Evolutionary conservation across 2,329 filamentous ascomycete genomes (phyloP).

Genomic region (Pezicula neosporulosa): DNA sequence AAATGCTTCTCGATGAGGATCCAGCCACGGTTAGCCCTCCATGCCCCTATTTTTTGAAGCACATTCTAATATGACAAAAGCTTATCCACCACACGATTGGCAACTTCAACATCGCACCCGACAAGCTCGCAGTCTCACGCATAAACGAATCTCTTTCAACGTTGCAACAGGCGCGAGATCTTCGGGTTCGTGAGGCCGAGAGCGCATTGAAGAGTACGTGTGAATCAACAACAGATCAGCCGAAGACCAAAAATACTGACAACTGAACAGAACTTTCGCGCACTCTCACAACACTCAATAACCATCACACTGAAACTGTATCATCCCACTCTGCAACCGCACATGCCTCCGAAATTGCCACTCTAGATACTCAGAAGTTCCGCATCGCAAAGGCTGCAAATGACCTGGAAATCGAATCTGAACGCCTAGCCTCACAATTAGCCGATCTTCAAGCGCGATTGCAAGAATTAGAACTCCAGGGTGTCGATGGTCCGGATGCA

Average conservation of each 20-base stretch:
- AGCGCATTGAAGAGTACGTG: slow-evolving; percentile 55
- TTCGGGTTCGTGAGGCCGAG: slow-evolving; percentile 70
- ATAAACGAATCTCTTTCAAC: slow-evolving; percentile 80
- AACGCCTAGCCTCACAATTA: slow-evolving; percentile 77
- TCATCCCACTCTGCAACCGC: slow-evolving; percentile 70
- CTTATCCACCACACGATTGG: slow-evolving; percentile 87
- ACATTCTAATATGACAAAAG: slow-evolving; percentile 38
- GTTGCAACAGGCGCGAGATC: slow-evolving; percentile 78
- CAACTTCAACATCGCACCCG: slow-evolving; percentile 92
- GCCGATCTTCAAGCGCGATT: slow-evolving; percentile 72
- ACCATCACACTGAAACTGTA: slow-evolving; percentile 75
- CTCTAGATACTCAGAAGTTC: slow-evolving; percentile 91
- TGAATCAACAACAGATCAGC: slow-evolving; percentile 19
- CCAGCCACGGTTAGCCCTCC: slow-evolving; percentile 67
- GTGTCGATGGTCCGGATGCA: slow-evolving; percentile 65
- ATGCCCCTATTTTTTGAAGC: neutral
- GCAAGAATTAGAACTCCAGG: slow-evolving; percentile 82
- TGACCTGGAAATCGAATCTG: slow-evolving; percentile 91
- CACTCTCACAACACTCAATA: slow-evolving; percentile 68
- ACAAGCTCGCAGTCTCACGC: slow-evolving; percentile 79
- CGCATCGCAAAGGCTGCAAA: slow-evolving; percentile 86
- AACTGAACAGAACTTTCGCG: slow-evolving; percentile 59
- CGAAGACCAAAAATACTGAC: slow-evolving; percentile 6
- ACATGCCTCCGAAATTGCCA: slow-evolving; percentile 80
- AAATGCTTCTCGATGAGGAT: slow-evolving; percentile 92